Conservation (phyloP, 176 grass and related monocot genomes). For the Areca catechu region DNA sequence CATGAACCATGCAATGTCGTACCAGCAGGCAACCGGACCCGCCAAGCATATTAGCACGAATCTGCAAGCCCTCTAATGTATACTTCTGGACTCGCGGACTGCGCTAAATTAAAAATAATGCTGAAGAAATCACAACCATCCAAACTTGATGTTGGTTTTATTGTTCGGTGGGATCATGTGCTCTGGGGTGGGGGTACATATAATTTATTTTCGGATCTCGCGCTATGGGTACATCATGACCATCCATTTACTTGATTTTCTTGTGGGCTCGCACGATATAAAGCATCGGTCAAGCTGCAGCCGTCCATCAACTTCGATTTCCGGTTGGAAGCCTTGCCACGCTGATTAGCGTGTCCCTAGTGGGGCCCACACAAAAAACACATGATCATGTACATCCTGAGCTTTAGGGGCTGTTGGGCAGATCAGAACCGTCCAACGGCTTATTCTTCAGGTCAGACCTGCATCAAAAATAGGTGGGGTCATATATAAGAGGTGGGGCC, state of each 20-base stretch:
- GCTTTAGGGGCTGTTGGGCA: constrained; percentile 35
- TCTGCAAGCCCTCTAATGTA: too few relatives aligned
- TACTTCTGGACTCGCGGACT: too few relatives aligned
- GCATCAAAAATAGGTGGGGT: constrained; percentile 55
- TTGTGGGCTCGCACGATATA: constrained; percentile 36
- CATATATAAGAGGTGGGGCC: constrained; percentile 41
- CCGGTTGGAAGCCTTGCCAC: constrained; percentile 26
- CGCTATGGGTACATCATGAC: constrained; percentile 16
- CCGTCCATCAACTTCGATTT: constrained; percentile 43
- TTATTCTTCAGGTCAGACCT: constrained; percentile 25
- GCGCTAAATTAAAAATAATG: too few relatives aligned
- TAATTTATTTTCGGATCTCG: constrained; percentile 7
- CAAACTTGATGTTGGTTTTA: too few relatives aligned
- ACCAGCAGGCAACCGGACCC: too few relatives aligned
- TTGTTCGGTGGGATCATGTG: too few relatives aligned
- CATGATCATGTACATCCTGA: constrained; percentile 33
- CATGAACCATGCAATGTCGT: too few relatives aligned
- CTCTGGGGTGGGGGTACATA: too few relatives aligned
- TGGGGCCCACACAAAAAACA: constrained; percentile 38
- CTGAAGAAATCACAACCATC: too few relatives aligned
- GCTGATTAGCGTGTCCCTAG: constrained; percentile 36
- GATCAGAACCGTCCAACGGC: constrained; percentile 62
- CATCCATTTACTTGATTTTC: constrained; percentile 18
- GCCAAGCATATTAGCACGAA: too few relatives aligned
- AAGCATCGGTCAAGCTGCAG: constrained; percentile 28